A percentile compares a stretch with the other conserved stretches of the same genome.
Conservation (phyloP, 2,329 filamentous ascomycete species). For the Fusarium sp. region DNA sequence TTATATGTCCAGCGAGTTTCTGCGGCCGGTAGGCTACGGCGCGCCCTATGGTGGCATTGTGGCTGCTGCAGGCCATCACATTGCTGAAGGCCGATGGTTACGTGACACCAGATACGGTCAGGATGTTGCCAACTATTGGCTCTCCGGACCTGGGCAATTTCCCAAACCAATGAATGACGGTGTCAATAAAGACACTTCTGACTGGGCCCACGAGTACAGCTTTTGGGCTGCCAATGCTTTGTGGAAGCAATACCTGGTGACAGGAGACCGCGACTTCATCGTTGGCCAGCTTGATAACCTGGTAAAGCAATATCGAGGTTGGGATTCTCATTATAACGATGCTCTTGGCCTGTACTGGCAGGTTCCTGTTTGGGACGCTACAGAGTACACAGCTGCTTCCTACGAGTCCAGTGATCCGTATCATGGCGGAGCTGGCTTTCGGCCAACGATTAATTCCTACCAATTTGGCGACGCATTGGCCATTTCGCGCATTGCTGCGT, state of each 20-base stretch:
- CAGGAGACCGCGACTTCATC: not conserved
- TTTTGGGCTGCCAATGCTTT: not conserved
- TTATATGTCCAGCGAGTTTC: slow-evolving; percentile 3
- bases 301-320: slow-evolving; percentile 4
- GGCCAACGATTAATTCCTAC: not conserved
- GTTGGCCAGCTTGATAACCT: not conserved
- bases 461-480: not conserved
- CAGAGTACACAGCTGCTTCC: not conserved
- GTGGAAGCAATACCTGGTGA: not conserved
- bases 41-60: slow-evolving; percentile 2
- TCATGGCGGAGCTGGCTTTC: not conserved
- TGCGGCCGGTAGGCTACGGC: not conserved
- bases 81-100: not conserved
- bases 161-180: not conserved
- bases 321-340: not conserved
- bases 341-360: not conserved
- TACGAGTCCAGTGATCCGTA: slow-evolving; percentile 1
- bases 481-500: not conserved
- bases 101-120: not conserved
- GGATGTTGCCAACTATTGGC: not conserved
- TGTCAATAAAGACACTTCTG: not conserved
- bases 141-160: not conserved
- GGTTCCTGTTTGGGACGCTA: not conserved
- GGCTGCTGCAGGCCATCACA: slow-evolving; percentile 1
- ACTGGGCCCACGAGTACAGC: slow-evolving; percentile 6